A percentile compares a stretch with the other conserved stretches of the same genome.
Conservation (phyloP, 768 basidiomycete genomes). For the Glaciozyma antarctica region DNA sequence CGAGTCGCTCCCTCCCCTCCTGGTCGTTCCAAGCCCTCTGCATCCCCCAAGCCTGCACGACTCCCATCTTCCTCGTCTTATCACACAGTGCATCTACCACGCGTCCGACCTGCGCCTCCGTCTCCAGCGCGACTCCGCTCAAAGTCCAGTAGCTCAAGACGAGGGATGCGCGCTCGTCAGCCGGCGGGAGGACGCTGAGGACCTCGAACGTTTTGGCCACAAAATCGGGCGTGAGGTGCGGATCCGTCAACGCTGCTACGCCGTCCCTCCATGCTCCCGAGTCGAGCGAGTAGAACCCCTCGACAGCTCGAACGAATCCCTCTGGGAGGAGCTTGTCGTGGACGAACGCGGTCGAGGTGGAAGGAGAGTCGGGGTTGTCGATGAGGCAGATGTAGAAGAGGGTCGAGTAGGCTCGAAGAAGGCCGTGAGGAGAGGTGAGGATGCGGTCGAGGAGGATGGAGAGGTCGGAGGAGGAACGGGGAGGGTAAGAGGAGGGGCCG, state of each 20-base stretch:
- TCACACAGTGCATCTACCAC: slow-evolving; percentile 21
- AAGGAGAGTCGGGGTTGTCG: background rate
- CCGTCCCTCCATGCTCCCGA: slow-evolving; percentile 1
- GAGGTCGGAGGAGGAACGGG: slow-evolving; percentile 4
- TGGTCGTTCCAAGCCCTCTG: slow-evolving; percentile 16
- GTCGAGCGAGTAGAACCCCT: slow-evolving; percentile 27
- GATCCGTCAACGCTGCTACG: slow-evolving; percentile 21
- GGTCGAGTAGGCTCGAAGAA: slow-evolving; percentile 16
- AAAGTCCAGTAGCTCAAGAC: slow-evolving; percentile 26
- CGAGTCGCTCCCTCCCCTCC: slow-evolving; percentile 7
- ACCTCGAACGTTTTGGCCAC: slow-evolving; percentile 18
- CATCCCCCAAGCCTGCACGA: slow-evolving; percentile 25
- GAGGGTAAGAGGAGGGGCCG: slow-evolving; percentile 4
- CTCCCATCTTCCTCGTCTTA: slow-evolving; percentile 4
- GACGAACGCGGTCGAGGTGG: slow-evolving; percentile 4
- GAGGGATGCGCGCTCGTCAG: slow-evolving; percentile 3
- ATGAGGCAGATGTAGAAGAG: slow-evolving; percentile 28
- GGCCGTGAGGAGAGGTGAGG: background rate
- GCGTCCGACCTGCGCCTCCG: slow-evolving; percentile 6
- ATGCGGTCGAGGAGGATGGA: slow-evolving; percentile 1
- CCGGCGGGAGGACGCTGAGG: slow-evolving; percentile 4
- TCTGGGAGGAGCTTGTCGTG: slow-evolving; percentile 16
- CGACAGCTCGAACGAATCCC: slow-evolving; percentile 14
- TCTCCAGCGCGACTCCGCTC: slow-evolving; percentile 5
- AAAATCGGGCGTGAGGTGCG: slow-evolving; percentile 22